Percentiles rank a stretch among this genome's conserved stretches.
Evolutionary conservation across 139 green algal species (phyloP).

Genomic region (Chlorella sp.): DNA sequence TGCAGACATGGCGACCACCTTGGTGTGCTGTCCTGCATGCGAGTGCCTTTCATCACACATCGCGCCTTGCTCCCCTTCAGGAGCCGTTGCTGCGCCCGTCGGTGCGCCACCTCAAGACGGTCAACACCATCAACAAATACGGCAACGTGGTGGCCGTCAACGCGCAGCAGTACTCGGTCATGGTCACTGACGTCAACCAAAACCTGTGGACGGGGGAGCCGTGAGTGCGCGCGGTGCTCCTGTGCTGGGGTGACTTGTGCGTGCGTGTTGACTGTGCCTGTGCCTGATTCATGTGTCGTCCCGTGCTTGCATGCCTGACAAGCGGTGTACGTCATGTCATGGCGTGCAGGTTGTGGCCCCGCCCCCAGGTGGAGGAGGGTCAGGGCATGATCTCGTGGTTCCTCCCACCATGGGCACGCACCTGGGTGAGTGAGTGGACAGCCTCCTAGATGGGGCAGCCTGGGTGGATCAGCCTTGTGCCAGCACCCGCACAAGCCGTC

Average conservation of each 20-base stretch:
- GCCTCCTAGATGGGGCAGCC: neutral
- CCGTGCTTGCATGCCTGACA: too few species aligned
- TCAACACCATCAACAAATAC: neutral
- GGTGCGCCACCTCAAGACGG: neutral
- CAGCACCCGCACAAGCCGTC: too few species aligned
- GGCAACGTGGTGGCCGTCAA: neutral
- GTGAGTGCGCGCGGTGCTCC: too few species aligned
- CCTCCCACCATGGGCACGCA: neutral
- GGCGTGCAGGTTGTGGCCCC: constrained; percentile 8
- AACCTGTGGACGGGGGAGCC: constrained; percentile 11
- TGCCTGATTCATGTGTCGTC: too few species aligned
- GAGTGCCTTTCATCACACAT: too few species aligned
- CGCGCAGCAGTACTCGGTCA: constrained; percentile 23
- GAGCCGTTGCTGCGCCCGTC: neutral
- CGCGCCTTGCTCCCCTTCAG: too few species aligned
- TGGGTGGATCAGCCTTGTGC: neutral
- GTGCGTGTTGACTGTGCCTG: too few species aligned
- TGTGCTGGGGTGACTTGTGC: too few species aligned
- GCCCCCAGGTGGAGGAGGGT: neutral
- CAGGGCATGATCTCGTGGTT: constrained; percentile 8
- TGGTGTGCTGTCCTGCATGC: too few species aligned
- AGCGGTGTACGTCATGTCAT: too few species aligned
- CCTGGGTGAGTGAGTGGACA: neutral
- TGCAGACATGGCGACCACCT: too few species aligned
- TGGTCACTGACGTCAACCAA: constrained; percentile 45